Evolutionary conservation across 495 filamentous ascomycete genomes (phyloP), one percentile per base, ranked within the genome.

Genomic region (Penicillium dipodomyicola): DNA sequence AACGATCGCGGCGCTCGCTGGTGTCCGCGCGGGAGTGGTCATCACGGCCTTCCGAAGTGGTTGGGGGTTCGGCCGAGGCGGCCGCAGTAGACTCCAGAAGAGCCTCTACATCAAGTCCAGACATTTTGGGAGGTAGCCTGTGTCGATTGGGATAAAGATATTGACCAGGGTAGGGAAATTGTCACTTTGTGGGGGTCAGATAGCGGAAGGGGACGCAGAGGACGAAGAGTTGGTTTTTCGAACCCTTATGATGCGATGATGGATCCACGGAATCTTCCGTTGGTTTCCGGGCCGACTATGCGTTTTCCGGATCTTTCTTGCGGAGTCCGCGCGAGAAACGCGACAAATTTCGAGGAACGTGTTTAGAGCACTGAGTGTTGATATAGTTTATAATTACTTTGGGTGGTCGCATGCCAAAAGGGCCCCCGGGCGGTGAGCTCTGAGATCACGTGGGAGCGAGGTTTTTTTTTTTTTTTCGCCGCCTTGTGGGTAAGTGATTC

Each of bases 91-190:
- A 90, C 76, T 96, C 92, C 65, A 96, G 83, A 58, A 96, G 86
- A 65, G 92, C 92, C 82, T 96, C 92, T 64, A 96, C 90, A 71
- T 96, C 90, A 68, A 95, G 81, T 74, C 87, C 87, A 70, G 92
- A 93, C 92, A 96, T 96, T 47, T 64, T 77, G 63, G 50, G 55
- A 52, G 5, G 33, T 10, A 45, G 49, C 22, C 50, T 58, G 58
- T 48, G 45, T 56, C 54, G 55, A 30, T 46, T 53, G 60, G 52
- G 52, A 69, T 56, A 32, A 25, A 25, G 5, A 25, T 25, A 25
- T 25, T 25, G 23, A 25, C 14, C 10, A 10, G 69, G 65, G 67
- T 56, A 69, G 68, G 68, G 67, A 57, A 69, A 58, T 60, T 55
- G 65, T 81, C 79, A 81, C 77, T 81, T 77, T 62, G 65, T 64